Evolutionary conservation across 352 stramenopile species (phyloP).

Genomic region (Phytophthora fragariaefolia): DNA sequence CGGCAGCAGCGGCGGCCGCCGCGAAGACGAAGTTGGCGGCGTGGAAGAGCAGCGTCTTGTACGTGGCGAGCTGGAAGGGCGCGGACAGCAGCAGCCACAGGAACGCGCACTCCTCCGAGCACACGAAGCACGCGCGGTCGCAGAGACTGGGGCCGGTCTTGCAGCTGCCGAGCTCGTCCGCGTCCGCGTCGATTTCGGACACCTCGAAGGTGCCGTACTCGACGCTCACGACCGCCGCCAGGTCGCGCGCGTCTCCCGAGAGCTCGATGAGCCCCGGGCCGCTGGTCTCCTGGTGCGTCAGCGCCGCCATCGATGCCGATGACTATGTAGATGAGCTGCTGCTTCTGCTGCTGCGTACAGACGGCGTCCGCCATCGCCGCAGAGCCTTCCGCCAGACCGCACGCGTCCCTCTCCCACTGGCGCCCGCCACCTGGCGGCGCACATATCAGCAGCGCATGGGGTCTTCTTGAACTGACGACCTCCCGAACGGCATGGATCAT

Average conservation of each 20-base stretch:
- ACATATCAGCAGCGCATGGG: constrained; percentile 3
- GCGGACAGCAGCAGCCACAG: constrained; percentile 59
- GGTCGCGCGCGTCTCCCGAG: constrained; percentile 12
- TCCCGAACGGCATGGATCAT: not conserved
- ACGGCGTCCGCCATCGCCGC: not conserved
- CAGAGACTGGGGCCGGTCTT: constrained; percentile 9
- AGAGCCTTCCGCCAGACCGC: constrained; percentile 16
- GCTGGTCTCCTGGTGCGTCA: constrained; percentile 21
- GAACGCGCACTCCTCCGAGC: constrained; percentile 54
- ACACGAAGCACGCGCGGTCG: constrained; percentile 27
- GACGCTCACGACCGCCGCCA: constrained; percentile 42
- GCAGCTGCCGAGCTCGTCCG: constrained; percentile 26
- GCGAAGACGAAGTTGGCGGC: constrained; percentile 56
- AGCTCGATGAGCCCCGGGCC: constrained; percentile 18
- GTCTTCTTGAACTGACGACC: too few species aligned
- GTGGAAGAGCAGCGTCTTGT: constrained; percentile 69
- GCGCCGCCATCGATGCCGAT: constrained; percentile 18
- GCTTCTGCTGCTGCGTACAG: constrained; percentile 1
- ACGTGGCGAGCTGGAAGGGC: constrained; percentile 61
- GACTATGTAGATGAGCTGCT: not conserved
- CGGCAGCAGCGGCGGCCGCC: constrained; percentile 35
- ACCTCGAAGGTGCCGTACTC: constrained; percentile 79
- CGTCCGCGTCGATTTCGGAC: constrained; percentile 66
- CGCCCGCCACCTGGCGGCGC: constrained; percentile 16
- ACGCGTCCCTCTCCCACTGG: constrained; percentile 16